These are phyloP conservation scores for Lactarius hatsudake DNA, from an alignment of 768 basidiomycete species.

Conservation along the genomic window DNA sequence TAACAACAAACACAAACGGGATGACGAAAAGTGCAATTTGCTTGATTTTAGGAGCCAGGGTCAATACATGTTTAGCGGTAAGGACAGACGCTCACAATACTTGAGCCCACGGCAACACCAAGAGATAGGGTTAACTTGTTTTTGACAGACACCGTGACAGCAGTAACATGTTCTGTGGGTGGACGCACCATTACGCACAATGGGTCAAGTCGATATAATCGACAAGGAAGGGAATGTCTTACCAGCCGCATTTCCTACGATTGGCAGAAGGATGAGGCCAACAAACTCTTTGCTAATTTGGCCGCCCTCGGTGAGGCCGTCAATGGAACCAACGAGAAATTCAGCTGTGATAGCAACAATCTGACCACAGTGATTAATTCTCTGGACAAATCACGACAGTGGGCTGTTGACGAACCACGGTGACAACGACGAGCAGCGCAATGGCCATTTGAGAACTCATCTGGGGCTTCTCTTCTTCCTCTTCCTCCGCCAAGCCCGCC, in stretches of 20 bases:
- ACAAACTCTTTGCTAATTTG: conserved; percentile 76
- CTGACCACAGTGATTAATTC: conserved; percentile 24
- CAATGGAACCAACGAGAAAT: conserved; percentile 76
- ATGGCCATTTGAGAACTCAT: conserved; percentile 38
- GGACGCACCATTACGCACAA: not conserved
- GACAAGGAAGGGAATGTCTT: conserved; percentile 25
- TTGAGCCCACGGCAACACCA: conserved; percentile 86
- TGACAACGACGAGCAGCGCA: conserved; percentile 38
- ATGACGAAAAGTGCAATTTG: conserved; percentile 86
- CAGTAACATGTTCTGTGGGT: conserved; percentile 76
- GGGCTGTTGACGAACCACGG: conserved; percentile 35
- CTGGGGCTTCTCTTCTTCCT: conserved; percentile 36
- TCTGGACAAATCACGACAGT: not conserved
- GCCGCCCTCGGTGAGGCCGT: conserved; percentile 59
- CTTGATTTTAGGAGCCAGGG: conserved; percentile 36
- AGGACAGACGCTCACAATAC: conserved; percentile 54
- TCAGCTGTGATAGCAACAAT: conserved; percentile 56
- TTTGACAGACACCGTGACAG: conserved; percentile 88
- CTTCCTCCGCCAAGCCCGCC: conserved; percentile 23
- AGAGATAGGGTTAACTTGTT: conserved; percentile 84
- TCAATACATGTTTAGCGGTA: not conserved
- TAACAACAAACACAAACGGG: conserved; percentile 50
- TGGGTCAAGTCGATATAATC: conserved; percentile 4
- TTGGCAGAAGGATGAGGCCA: conserved; percentile 84
- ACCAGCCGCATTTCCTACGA: conserved; percentile 87